phyloP scores from a whole-genome alignment of 2,329 filamentous ascomycete genomes.

The Fusarium palustre region DNA sequence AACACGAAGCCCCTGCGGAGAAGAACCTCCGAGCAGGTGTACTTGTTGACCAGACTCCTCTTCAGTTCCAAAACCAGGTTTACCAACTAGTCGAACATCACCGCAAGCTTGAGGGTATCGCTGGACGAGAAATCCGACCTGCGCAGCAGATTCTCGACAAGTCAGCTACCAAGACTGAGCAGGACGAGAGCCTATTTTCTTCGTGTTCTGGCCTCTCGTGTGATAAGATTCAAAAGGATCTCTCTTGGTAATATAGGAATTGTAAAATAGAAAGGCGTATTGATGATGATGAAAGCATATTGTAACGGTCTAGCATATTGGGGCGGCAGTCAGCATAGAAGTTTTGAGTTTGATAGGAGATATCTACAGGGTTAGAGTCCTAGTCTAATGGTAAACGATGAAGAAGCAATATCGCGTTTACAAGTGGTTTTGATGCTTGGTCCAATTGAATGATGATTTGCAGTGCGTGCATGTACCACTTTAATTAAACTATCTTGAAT shows the following conservation, averaged over 20 bases:
- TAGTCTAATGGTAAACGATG: background rate
- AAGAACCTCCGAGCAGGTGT: constrained; percentile 22
- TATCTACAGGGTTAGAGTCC: background rate
- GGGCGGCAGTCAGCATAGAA: constrained; percentile 4
- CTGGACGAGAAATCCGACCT: constrained; percentile 31
- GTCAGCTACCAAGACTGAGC: constrained; percentile 26
- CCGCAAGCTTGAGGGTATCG: constrained; percentile 26
- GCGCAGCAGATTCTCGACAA: constrained; percentile 34
- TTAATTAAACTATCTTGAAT: too few species aligned
- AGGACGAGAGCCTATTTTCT: constrained; percentile 30
- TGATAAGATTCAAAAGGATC: constrained; percentile 28
- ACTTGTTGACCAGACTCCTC: constrained; percentile 18
- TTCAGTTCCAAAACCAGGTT: constrained; percentile 36
- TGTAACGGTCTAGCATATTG: background rate
- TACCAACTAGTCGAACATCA: constrained; percentile 35
- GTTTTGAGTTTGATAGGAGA: background rate
- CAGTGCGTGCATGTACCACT: background rate
- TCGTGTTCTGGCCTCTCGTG: constrained; percentile 34
- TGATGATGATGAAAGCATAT: background rate
- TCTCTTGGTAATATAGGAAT: constrained; percentile 19
- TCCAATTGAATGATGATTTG: too few species aligned
- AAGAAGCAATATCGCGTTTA: too few species aligned
- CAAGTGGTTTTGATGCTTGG: too few species aligned
- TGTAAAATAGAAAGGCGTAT: constrained; percentile 24
- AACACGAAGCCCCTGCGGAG: constrained; percentile 23